Evolutionary conservation across 768 basidiomycete genomes (phyloP).

Genomic region (Lentinula edodes): DNA sequence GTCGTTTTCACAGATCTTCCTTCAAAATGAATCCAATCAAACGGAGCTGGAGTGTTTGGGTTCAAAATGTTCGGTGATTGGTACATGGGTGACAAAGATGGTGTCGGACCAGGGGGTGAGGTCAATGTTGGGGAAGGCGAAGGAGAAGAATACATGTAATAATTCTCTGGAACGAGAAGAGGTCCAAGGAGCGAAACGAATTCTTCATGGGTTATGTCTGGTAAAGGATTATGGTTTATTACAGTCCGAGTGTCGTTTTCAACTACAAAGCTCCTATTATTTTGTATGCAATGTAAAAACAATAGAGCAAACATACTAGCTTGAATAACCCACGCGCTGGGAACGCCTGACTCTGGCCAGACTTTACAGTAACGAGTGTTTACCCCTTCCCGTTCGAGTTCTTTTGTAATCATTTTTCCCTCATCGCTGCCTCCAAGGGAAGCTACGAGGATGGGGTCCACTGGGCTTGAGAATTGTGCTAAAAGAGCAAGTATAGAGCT

Average conservation of each 20-base stretch:
- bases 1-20: conserved; percentile 78
- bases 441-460: conserved; percentile 68
- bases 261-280: conserved; percentile 24
- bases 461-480: conserved; percentile 56
- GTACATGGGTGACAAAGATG: conserved; percentile 1
- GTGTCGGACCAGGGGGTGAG: conserved; percentile 12
- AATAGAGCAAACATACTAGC: conserved; percentile 39
- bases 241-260: conserved; percentile 61
- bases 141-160: conserved; percentile 30
- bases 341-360: conserved; percentile 67
- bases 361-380: conserved; percentile 71
- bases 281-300: background rate
- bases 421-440: conserved; percentile 71
- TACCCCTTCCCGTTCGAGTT: conserved; percentile 63
- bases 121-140: conserved; percentile 15
- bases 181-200: conserved; percentile 77
- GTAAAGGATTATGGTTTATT: conserved; percentile 84
- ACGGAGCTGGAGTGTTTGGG: conserved; percentile 64
- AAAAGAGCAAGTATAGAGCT: conserved; percentile 64
- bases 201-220: conserved; percentile 83
- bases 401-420: conserved; percentile 53
- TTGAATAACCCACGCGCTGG: conserved; percentile 78
- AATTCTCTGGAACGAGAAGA: conserved; percentile 80
- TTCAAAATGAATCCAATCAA: conserved; percentile 86
- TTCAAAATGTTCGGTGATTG: conserved; percentile 23